phyloP scores from a whole-genome alignment of 1,284 basidiomycete genomes.

The Earliella scabrosa region DNA sequence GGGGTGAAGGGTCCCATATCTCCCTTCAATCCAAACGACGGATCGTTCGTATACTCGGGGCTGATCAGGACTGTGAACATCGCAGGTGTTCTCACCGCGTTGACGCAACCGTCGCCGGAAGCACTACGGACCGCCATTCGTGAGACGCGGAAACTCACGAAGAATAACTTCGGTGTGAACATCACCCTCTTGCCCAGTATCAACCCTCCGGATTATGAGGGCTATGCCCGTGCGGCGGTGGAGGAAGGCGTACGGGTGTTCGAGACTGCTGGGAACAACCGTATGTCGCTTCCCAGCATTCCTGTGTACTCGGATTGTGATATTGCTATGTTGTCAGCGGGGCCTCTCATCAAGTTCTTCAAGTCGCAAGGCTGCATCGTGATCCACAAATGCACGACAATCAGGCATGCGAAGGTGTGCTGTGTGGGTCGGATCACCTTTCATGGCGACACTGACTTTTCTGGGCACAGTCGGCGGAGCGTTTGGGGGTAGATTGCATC shows the following conservation, averaged over 20 bases:
- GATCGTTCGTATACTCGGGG: too few species aligned
- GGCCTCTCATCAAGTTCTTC: constrained; percentile 80
- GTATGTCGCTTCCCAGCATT: constrained; percentile 45
- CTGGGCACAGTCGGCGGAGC: constrained; percentile 64
- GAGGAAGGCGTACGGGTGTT: constrained; percentile 90
- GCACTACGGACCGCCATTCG: constrained; percentile 86
- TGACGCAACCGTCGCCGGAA: constrained; percentile 87
- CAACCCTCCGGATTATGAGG: constrained; percentile 89
- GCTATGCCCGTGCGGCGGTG: constrained; percentile 81
- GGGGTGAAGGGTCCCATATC: too few species aligned
- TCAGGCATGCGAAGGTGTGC: constrained; percentile 80
- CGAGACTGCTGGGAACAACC: constrained; percentile 93
- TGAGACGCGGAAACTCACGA: constrained; percentile 72
- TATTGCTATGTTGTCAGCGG: constrained; percentile 50
- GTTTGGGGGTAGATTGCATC: constrained; percentile 82
- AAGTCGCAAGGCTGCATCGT: constrained; percentile 80
- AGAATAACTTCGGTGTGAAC: constrained; percentile 86
- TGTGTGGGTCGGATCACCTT: not conserved
- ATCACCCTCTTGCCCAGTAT: constrained; percentile 91
- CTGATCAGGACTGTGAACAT: not conserved
- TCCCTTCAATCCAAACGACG: too few species aligned
- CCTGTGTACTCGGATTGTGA: not conserved
- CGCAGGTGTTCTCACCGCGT: constrained; percentile 81
- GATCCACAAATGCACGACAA: constrained; percentile 91
- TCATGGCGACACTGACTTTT: not conserved